Percentiles rank a stretch among this genome's conserved stretches.
These are phyloP conservation scores for Auricularia heimuer DNA, from an alignment of 768 basidiomycete genomes.

Conservation along the genomic window DNA sequence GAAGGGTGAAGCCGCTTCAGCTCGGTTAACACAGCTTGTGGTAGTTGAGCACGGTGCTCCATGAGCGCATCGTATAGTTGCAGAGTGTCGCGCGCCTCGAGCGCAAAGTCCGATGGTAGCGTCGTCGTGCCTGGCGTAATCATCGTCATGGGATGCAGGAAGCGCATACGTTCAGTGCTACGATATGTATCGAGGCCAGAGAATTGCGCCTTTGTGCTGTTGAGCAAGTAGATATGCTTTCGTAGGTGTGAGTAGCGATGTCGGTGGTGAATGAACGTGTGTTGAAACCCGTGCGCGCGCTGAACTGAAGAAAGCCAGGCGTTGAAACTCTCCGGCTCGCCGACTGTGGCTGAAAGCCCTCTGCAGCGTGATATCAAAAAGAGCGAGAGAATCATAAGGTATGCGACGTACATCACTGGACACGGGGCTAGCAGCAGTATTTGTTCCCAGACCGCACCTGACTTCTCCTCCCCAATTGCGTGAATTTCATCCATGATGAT, in stretches of 20 bases:
- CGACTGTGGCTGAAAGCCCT: slow-evolving; percentile 64
- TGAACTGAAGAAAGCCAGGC: slow-evolving; percentile 57
- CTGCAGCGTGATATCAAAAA: slow-evolving; percentile 21
- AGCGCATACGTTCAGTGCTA: slow-evolving; percentile 34
- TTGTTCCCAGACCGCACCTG: slow-evolving; percentile 65
- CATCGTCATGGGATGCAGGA: slow-evolving; percentile 53
- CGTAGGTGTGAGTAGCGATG: slow-evolving; percentile 68
- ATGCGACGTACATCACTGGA: slow-evolving; percentile 50
- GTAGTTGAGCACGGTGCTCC: slow-evolving; percentile 7
- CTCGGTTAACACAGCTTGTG: background rate
- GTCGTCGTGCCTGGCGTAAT: slow-evolving; percentile 41
- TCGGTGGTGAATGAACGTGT: slow-evolving; percentile 51
- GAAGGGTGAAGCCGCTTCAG: slow-evolving; percentile 29
- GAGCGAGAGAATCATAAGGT: background rate
- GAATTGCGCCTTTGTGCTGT: slow-evolving; percentile 24
- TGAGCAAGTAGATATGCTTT: slow-evolving; percentile 47
- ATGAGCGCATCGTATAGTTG: slow-evolving; percentile 39
- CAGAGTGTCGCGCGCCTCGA: slow-evolving; percentile 52
- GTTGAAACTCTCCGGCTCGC: slow-evolving; percentile 54
- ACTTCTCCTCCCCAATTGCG: slow-evolving; percentile 59
- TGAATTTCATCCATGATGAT: slow-evolving; percentile 59
- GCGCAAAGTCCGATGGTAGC: slow-evolving; percentile 51
- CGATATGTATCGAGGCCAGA: slow-evolving; percentile 28
- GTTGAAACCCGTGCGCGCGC: slow-evolving; percentile 43
- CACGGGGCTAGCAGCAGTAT: slow-evolving; percentile 62